Percentiles rank a stretch among this genome's conserved stretches.
Evolutionary conservation across 2,329 filamentous ascomycete genomes (phyloP).

Genomic region (Penicillium sp.): DNA sequence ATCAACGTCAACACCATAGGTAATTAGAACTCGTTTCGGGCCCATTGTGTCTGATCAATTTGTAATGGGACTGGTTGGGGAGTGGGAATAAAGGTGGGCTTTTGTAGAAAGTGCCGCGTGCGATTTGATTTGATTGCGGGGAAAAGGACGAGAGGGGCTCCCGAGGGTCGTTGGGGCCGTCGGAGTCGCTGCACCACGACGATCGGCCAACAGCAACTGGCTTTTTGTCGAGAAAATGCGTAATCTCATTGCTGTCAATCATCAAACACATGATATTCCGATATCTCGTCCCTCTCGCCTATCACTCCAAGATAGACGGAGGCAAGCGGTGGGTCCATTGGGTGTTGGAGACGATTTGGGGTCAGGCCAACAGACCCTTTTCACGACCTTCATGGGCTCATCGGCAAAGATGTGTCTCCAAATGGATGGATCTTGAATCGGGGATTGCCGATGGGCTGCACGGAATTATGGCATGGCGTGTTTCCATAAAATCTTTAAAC

Average conservation of each 20-base stretch:
- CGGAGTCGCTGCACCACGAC: conserved; percentile 5
- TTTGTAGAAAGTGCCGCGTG: conserved; percentile 9
- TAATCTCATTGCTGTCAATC: neutral
- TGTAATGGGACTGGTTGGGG: neutral
- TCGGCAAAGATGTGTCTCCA: conserved; percentile 5
- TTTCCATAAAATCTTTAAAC: conserved; percentile 11
- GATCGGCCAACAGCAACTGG: neutral
- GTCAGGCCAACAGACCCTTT: conserved; percentile 6
- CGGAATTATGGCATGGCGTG: neutral
- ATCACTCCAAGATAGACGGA: neutral
- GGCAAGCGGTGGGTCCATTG: conserved; percentile 7
- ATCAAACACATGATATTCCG: neutral
- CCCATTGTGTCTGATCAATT: conserved; percentile 15
- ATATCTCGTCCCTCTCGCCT: neutral
- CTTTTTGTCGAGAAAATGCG: neutral
- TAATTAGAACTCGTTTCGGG: conserved; percentile 34
- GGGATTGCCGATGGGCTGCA: conserved; percentile 8
- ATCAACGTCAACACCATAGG: conserved; percentile 39
- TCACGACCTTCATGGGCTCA: neutral
- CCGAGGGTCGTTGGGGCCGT: conserved; percentile 10
- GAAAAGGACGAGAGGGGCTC: conserved; percentile 11
- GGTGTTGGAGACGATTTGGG: conserved; percentile 20
- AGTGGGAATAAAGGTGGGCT: neutral
- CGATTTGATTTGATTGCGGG: conserved; percentile 15
- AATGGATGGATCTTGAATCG: conserved; percentile 3